phyloP scores from a whole-genome alignment of 441 rosid genomes.

The Euphorbia celastroides region DNA sequence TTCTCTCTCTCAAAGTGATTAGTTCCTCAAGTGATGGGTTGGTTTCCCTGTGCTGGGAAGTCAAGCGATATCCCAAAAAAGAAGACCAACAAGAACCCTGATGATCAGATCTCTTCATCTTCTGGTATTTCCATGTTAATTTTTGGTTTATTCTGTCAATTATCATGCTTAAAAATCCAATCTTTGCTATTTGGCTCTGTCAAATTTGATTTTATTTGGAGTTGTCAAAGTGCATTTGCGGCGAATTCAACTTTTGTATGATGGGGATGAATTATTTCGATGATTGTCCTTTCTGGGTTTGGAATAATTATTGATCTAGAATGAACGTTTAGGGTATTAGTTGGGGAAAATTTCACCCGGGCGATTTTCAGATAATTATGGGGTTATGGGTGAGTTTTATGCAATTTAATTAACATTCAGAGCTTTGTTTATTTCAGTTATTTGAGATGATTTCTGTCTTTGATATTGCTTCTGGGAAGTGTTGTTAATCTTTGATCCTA shows the following conservation, averaged over 20 bases:
- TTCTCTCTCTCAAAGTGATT: not conserved
- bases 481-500: not conserved
- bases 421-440: not conserved
- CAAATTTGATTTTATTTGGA: not conserved
- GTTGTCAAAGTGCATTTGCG: not conserved
- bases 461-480: not conserved
- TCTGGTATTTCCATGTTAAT: conserved; percentile 37
- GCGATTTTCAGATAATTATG: conserved; percentile 1
- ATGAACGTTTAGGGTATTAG: conserved; percentile 4
- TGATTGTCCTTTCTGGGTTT: conserved; percentile 17
- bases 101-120: conserved; percentile 53
- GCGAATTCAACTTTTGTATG: not conserved
- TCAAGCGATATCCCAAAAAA: conserved; percentile 33
- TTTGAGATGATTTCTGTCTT: conserved; percentile 4
- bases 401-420: not conserved
- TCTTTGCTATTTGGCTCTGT: not conserved
- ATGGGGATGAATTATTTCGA: not conserved
- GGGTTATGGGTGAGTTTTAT: not conserved
- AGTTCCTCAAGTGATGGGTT: conserved; percentile 36
- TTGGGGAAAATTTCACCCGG: conserved; percentile 1
- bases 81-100: conserved; percentile 26
- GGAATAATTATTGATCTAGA: conserved; percentile 25
- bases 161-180: not conserved
- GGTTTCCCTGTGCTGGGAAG: conserved; percentile 50
- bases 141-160: not conserved